Percentiles rank a stretch among this genome's conserved stretches.
Conservation (phyloP, 805 yeast species). For the Wilhelminamyces savonicus region DNA sequence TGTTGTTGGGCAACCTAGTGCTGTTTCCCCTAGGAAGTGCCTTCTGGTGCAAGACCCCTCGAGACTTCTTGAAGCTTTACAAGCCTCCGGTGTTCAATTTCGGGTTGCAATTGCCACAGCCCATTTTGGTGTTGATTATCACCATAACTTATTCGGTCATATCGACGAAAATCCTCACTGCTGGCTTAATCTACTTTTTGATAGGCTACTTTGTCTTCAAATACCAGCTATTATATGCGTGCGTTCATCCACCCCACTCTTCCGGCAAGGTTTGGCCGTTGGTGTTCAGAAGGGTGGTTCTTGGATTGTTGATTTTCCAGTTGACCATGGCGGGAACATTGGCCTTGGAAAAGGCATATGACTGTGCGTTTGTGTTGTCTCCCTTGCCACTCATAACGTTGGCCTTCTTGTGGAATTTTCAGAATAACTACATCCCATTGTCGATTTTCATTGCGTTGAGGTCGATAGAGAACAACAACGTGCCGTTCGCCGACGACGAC, state of each 20-base stretch:
- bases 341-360: conserved; percentile 73
- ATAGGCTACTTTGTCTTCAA: conserved; percentile 86
- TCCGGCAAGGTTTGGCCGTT: conserved; percentile 97
- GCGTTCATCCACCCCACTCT: conserved; percentile 94
- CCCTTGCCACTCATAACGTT: conserved; percentile 74
- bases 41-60: conserved; percentile 72
- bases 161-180: conserved; percentile 78
- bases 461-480: conserved; percentile 53
- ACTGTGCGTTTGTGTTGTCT: conserved; percentile 60
- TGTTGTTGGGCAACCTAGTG: conserved; percentile 72
- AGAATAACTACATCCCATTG: conserved; percentile 73
- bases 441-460: conserved; percentile 82
- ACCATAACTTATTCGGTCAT: conserved; percentile 83
- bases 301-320: conserved; percentile 81
- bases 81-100: conserved; percentile 90
- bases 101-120: conserved; percentile 88
- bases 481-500: conserved; percentile 13
- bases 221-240: conserved; percentile 82
- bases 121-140: conserved; percentile 76
- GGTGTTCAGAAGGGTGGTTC: conserved; percentile 70
- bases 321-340: conserved; percentile 89
- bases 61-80: conserved; percentile 70
- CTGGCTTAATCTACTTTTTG: conserved; percentile 78
- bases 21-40: conserved; percentile 52
- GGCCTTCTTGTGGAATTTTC: conserved; percentile 70